Conservation (phyloP, 2,329 filamentous ascomycete genomes). For the Xylaria arbuscula region DNA sequence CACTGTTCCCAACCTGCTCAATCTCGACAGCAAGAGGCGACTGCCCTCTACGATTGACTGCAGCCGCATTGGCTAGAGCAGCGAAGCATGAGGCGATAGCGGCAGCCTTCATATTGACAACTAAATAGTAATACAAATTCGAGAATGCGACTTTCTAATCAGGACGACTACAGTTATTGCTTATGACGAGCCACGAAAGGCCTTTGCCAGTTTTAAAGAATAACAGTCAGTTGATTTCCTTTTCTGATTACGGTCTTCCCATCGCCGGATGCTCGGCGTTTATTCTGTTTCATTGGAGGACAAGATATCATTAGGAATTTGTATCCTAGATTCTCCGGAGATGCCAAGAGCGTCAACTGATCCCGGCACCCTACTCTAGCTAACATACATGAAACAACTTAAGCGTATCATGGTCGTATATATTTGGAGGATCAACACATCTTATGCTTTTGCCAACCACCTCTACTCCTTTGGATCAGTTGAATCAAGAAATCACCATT, state of each 20-base stretch:
- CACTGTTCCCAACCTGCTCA: slow-evolving; percentile 59
- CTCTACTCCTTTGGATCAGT: slow-evolving; percentile 1
- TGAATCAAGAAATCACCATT: neutral
- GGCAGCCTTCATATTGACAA: slow-evolving; percentile 21
- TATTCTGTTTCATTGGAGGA: slow-evolving; percentile 11
- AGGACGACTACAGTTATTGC: neutral
- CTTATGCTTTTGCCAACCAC: neutral
- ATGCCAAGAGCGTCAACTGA: slow-evolving; percentile 1
- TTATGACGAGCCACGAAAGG: neutral
- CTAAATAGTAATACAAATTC: neutral
- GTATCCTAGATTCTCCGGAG: neutral
- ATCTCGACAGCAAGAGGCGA: slow-evolving; percentile 56
- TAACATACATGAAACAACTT: neutral
- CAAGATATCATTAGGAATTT: neutral
- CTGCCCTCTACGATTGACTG: slow-evolving; percentile 6
- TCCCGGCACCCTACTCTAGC: neutral
- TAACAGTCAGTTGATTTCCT: slow-evolving; percentile 4
- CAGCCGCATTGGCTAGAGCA: slow-evolving; percentile 21
- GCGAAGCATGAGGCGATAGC: slow-evolving; percentile 15
- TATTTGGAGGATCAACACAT: slow-evolving; percentile 5
- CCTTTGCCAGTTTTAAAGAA: neutral
- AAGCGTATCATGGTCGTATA: neutral
- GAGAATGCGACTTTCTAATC: neutral
- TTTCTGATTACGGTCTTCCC: slow-evolving; percentile 12
- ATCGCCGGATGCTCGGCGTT: too few species aligned